These are phyloP conservation scores for Coniochaeta ligniaria DNA, from an alignment of 2,329 filamentous ascomycete genomes.

Conservation along the genomic window DNA sequence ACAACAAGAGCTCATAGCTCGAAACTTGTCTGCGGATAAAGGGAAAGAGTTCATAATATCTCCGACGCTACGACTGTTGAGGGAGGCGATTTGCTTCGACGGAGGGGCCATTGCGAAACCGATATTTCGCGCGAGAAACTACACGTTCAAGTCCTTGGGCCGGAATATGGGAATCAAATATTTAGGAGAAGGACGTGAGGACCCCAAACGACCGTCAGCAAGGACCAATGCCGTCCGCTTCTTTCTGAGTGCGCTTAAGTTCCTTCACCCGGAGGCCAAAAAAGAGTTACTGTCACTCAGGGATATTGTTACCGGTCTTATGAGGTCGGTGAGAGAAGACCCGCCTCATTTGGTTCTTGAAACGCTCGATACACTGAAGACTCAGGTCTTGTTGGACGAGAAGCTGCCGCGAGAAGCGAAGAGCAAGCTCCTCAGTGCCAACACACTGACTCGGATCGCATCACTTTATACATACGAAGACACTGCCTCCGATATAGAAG, in stretches of 20 bases:
- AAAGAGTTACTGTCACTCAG: constrained; percentile 75
- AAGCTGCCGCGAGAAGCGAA: constrained; percentile 69
- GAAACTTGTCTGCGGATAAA: constrained; percentile 72
- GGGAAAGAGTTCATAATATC: constrained; percentile 84
- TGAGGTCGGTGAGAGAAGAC: constrained; percentile 72
- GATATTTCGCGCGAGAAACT: constrained; percentile 70
- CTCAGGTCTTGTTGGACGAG: constrained; percentile 66
- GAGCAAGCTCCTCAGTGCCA: constrained; percentile 66
- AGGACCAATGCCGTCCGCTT: constrained; percentile 79
- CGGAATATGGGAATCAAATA: constrained; percentile 71
- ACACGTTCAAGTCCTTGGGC: constrained; percentile 72
- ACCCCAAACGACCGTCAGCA: constrained; percentile 66
- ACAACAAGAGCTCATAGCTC: constrained; percentile 73
- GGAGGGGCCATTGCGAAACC: constrained; percentile 72
- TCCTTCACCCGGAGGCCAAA: constrained; percentile 70
- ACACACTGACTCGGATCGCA: constrained; percentile 64
- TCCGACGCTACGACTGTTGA: constrained; percentile 76
- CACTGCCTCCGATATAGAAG: constrained; percentile 22
- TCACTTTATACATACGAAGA: constrained; percentile 61
- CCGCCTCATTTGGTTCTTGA: constrained; percentile 68
- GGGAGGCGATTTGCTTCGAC: constrained; percentile 79
- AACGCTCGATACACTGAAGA: constrained; percentile 63
- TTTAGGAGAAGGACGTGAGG: constrained; percentile 51
- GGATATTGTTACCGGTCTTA: constrained; percentile 61
- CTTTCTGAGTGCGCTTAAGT: constrained; percentile 70